These are phyloP conservation scores for Ogataea glucozyma DNA, from an alignment of 805 yeast genomes.

Conservation along the genomic window DNA sequence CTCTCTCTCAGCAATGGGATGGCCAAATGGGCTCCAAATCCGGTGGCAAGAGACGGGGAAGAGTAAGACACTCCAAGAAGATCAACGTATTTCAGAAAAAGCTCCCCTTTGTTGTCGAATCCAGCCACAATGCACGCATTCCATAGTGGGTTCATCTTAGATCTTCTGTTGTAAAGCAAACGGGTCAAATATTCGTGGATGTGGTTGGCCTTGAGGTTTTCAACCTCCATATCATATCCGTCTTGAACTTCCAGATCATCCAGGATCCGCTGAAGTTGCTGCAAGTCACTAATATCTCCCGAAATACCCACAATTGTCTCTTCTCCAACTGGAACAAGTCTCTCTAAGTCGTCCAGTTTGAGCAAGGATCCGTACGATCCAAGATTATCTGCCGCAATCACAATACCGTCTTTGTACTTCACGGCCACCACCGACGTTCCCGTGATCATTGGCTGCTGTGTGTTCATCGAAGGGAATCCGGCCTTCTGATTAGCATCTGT, in stretches of 20 bases:
- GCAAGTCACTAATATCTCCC: conserved; percentile 95
- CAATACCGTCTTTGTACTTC: conserved; percentile 86
- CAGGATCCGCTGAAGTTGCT: conserved; percentile 70
- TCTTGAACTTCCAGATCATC: conserved; percentile 80
- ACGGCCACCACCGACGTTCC: conserved; percentile 94
- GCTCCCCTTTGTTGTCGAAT: conserved; percentile 63
- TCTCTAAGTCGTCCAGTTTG: conserved; percentile 80
- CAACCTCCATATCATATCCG: conserved; percentile 72
- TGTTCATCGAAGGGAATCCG: conserved; percentile 73
- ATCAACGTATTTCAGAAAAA: conserved; percentile 84
- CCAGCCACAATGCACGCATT: conserved; percentile 93
- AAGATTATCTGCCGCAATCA: conserved; percentile 92
- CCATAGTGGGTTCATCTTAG: conserved; percentile 96
- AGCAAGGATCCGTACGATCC: conserved; percentile 93
- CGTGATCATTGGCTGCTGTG: conserved; percentile 93
- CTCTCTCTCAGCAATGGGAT: conserved; percentile 85
- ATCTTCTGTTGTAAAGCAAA: conserved; percentile 82
- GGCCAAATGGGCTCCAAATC: conserved; percentile 95
- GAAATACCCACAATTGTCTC: conserved; percentile 89
- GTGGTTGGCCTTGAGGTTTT: conserved; percentile 73
- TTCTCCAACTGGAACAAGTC: conserved; percentile 80
- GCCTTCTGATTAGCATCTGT: conserved; percentile 20
- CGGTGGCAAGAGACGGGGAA: conserved; percentile 89
- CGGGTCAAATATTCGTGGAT: conserved; percentile 85
- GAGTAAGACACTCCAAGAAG: conserved; percentile 88